Conservation (phyloP, 345 rosid species). For the Eutrema heterophyllum region DNA sequence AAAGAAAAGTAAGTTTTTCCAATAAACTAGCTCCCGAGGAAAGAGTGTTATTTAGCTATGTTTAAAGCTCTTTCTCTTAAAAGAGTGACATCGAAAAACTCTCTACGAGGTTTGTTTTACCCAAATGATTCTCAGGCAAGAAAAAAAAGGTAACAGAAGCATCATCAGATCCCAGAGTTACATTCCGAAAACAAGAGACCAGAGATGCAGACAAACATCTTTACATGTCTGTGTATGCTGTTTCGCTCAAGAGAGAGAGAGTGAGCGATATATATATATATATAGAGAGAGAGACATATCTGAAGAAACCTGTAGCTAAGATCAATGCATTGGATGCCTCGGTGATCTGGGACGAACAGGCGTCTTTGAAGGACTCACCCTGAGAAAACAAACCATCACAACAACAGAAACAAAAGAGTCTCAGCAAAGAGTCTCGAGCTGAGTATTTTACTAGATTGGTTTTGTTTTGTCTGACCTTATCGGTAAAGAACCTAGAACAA, state of each 20-base stretch:
- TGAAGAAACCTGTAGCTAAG: conserved; percentile 28
- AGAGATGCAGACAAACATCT: conserved; percentile 39
- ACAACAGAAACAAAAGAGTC: neutral
- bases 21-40: neutral
- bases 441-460: neutral
- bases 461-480: conserved; percentile 51
- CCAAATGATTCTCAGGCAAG: conserved; percentile 16
- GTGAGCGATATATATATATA: neutral
- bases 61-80: conserved; percentile 4
- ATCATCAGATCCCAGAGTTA: conserved; percentile 29
- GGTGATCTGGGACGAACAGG: conserved; percentile 93
- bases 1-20: neutral
- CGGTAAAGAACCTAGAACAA: conserved; percentile 82
- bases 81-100: conserved; percentile 6
- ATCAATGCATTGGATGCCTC: conserved; percentile 62
- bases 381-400: conserved; percentile 28
- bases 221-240: conserved; percentile 35
- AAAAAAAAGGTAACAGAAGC: neutral
- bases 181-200: conserved; percentile 29
- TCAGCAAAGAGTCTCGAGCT: neutral
- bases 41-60: conserved; percentile 6
- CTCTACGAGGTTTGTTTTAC: conserved; percentile 12
- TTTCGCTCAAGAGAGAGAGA: conserved; percentile 11
- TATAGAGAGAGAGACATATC: conserved; percentile 1
- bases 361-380: conserved; percentile 99